phyloP scores from a whole-genome alignment of 2,329 filamentous ascomycete species.

The Pyrenophora seminiperda region DNA sequence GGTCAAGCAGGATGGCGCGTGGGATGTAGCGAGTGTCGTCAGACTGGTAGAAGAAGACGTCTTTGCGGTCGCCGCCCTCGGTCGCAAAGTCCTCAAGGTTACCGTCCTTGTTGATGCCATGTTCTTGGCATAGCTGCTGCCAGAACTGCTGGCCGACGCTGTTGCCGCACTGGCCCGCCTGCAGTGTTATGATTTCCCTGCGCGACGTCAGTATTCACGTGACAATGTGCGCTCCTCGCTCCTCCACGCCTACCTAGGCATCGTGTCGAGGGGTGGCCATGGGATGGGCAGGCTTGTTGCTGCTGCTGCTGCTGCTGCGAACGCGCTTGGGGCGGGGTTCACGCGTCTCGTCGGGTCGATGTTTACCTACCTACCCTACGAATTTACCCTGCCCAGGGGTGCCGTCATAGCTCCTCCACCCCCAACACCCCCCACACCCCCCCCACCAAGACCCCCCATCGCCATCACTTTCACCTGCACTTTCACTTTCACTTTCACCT shows the following conservation, averaged over 20 bases:
- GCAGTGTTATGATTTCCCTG: slow-evolving; percentile 98
- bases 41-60: slow-evolving; percentile 98
- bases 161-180: slow-evolving; percentile 99
- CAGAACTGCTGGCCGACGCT: slow-evolving; percentile 98
- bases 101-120: slow-evolving; percentile 96
- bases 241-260: slow-evolving; percentile 43
- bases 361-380: too few relatives aligned
- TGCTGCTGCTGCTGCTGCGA: slow-evolving; percentile 31
- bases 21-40: slow-evolving; percentile 99
- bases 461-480: neutral
- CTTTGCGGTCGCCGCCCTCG: slow-evolving; percentile 95
- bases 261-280: slow-evolving; percentile 34
- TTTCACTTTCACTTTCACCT: too few relatives aligned
- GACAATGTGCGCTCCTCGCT: neutral
- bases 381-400: slow-evolving; percentile 1
- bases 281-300: too few relatives aligned
- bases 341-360: slow-evolving; percentile 35
- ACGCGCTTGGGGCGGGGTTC: slow-evolving; percentile 43
- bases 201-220: slow-evolving; percentile 20
- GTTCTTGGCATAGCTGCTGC: slow-evolving; percentile 97
- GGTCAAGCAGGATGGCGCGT: slow-evolving; percentile 89
- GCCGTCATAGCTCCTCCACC: slow-evolving; percentile 8
- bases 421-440: too few relatives aligned
- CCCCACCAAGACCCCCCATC: neutral
- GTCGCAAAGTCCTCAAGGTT: slow-evolving; percentile 98